Base-by-base conservation (phyloP, 495 filamentous ascomycete species). In the Chaetomium cochliodes region DNA sequence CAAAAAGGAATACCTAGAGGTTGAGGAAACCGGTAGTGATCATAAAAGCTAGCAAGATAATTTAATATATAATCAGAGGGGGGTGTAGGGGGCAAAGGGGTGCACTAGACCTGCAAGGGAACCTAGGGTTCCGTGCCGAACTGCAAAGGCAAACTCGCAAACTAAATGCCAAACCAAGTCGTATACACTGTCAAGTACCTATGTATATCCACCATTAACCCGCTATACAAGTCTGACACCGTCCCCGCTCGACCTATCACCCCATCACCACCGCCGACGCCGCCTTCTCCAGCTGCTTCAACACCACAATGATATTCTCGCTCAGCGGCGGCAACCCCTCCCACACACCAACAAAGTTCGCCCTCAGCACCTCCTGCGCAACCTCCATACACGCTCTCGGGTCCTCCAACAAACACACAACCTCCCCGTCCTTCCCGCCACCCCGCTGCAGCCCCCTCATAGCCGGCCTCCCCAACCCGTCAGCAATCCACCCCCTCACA, bases 311-410 rank as follows among this genome's bases (percentile, higher is more conserved):
- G 8, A 87, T 73, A 65, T 85, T 87, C 68, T 86, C 85, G 16
- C 84, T 93, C 39, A 96, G 81, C 6, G 82, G 81, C 46, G 90
- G 75, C 67, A 98, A 74, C 1, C 90, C 91, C n/a, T 78, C 79
- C 73, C 86, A 81, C 67, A 87, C 84, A 71, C 82, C 88, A 5
- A 94, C 90, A 69, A 79, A 82, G 69, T 85, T 85, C 6, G 72
- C 69, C 26, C 75, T 71, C 55, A 86, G 72, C 0, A 86, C 73
- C 51, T 79, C 75, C 53, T 81, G 73, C 11, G 79, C 77, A 49
- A 78, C 72, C 30, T 74, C 73, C 72, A 87, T 83, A 2, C 84
- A 78, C 0, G 69, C 69, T 9, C 79, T 70, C 0, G 82, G 78
- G 47, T 82, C 76, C 18, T 76, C 71, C 22, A 85, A 58, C 23